These are phyloP conservation scores for Rostrohypoxylon terebratum DNA, from an alignment of 495 filamentous ascomycete species.

Conservation along the genomic window DNA sequence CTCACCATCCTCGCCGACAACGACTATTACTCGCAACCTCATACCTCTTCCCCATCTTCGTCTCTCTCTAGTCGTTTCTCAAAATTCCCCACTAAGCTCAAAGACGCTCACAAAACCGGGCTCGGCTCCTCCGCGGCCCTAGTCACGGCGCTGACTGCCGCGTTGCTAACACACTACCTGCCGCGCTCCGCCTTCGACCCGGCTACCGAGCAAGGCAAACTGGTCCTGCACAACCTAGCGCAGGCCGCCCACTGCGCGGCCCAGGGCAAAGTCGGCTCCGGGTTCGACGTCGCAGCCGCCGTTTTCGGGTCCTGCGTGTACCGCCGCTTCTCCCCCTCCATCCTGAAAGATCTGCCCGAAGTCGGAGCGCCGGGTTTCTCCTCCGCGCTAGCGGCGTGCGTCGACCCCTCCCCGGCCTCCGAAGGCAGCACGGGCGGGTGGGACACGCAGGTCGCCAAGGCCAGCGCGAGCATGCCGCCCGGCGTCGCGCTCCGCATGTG, in stretches of 20 bases:
- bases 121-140: conserved; percentile 95
- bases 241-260: conserved; percentile 95
- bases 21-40: conserved; percentile 91
- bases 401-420: conserved; percentile 57
- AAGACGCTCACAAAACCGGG: conserved; percentile 91
- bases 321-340: conserved; percentile 84
- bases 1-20: conserved; percentile 94
- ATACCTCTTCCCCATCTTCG: conserved; percentile 36
- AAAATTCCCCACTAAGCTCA: conserved; percentile 79
- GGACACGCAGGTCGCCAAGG: conserved; percentile 80
- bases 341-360: conserved; percentile 74
- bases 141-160: conserved; percentile 88
- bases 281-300: conserved; percentile 95
- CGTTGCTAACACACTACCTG: conserved; percentile 84
- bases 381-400: conserved; percentile 68
- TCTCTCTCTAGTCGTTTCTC: conserved; percentile 68
- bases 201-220: conserved; percentile 47
- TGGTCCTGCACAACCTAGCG: conserved; percentile 85
- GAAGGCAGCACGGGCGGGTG: conserved; percentile 61
- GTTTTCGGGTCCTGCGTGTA: conserved; percentile 92
- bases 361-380: conserved; percentile 73
- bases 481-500: conserved; percentile 89
- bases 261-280: conserved; percentile 94
- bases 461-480: conserved; percentile 73
- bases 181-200: conserved; percentile 68